phyloP scores from a whole-genome alignment of 345 rosid species.

The Luvunga scandens region DNA sequence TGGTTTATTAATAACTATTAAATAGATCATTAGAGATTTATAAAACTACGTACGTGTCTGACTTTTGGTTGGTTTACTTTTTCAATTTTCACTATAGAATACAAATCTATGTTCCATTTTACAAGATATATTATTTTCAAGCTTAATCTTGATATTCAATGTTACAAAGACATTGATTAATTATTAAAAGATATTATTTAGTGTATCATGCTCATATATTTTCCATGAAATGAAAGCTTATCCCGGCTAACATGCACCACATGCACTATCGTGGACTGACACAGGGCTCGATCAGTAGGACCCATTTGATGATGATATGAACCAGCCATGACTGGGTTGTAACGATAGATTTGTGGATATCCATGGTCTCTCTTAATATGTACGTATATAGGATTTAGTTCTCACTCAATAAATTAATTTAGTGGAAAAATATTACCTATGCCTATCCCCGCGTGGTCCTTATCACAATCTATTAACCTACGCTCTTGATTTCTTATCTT shows the following conservation, averaged over 20 bases:
- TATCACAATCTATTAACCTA: background rate
- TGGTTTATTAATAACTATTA: background rate
- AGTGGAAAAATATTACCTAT: background rate
- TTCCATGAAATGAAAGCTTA: background rate
- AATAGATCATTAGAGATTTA: background rate
- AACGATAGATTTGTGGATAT: background rate
- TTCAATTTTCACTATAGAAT: background rate
- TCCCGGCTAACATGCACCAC: background rate
- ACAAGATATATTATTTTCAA: background rate
- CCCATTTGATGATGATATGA: slow-evolving; percentile 3
- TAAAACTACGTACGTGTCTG: background rate
- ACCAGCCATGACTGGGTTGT: background rate
- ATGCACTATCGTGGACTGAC: background rate
- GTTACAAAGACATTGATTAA: background rate
- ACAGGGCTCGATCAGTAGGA: background rate
- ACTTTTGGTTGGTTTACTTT: background rate
- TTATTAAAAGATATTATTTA: background rate
- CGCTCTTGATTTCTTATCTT: background rate
- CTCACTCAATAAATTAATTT: background rate
- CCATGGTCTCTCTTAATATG: background rate
- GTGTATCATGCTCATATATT: background rate
- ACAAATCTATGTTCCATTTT: background rate
- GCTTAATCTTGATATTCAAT: background rate
- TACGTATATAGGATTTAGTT: no score
- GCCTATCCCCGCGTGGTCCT: background rate